Percentiles rank a stretch among this genome's conserved stretches.
phyloP scores from a whole-genome alignment of 2,329 filamentous ascomycete species.

The Colletotrichum filicis region DNA sequence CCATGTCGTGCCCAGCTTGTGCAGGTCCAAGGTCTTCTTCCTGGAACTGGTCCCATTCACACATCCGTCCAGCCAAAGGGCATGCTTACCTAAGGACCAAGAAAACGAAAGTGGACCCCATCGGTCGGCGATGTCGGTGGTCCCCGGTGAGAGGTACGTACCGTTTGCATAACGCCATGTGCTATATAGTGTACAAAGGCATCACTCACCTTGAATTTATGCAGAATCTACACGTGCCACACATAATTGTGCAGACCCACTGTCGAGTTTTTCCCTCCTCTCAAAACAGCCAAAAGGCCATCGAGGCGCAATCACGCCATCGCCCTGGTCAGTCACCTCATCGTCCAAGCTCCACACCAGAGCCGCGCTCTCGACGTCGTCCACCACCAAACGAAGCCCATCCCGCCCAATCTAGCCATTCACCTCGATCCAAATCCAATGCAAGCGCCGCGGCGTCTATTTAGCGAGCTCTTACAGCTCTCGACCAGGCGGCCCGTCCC shows the following conservation, averaged over 20 bases:
- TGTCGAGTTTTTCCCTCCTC: constrained; percentile 20
- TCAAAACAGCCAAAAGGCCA: not conserved
- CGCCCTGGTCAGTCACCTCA: constrained; percentile 33
- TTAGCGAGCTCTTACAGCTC: constrained; percentile 34
- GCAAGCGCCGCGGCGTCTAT: constrained; percentile 33
- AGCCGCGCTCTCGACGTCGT: constrained; percentile 34
- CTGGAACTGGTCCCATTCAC: not conserved
- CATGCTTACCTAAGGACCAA: not conserved
- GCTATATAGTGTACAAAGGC: not conserved
- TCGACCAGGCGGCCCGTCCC: constrained; percentile 27
- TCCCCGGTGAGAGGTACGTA: not conserved
- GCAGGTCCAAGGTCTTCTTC: not conserved
- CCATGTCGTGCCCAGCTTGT: not conserved
- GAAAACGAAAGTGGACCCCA: not conserved
- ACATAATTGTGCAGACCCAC: not conserved
- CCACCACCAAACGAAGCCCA: constrained; percentile 28
- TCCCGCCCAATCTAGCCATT: constrained; percentile 24
- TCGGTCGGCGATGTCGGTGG: not conserved
- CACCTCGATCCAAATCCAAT: constrained; percentile 19
- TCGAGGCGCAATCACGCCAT: constrained; percentile 32
- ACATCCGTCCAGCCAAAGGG: not conserved
- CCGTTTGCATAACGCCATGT: not conserved
- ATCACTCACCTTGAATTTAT: not conserved
- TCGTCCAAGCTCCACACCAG: constrained; percentile 35
- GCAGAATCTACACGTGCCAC: not conserved